Percentiles rank a stretch among this genome's conserved stretches.
Conservation (phyloP, 1,284 basidiomycete species). For the Rhizopogon hawkerae region DNA sequence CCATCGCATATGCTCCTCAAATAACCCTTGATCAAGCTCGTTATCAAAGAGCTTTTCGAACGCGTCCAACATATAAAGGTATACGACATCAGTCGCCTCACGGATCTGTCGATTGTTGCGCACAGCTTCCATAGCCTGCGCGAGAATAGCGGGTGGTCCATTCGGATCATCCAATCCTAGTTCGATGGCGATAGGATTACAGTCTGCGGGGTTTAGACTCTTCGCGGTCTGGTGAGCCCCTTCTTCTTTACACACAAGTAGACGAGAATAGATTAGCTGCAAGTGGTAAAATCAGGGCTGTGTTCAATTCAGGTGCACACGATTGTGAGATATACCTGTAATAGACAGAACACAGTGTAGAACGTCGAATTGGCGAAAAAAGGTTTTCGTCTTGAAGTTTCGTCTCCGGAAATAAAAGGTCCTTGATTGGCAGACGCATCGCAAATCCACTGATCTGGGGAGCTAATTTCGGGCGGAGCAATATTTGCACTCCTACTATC, state of each 20-base stretch:
- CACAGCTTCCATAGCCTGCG: constrained; percentile 52
- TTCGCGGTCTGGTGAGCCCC: constrained; percentile 55
- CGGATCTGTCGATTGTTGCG: constrained; percentile 25
- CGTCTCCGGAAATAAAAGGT: constrained; percentile 22
- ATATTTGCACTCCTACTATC: constrained; percentile 15
- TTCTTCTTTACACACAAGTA: constrained; percentile 79
- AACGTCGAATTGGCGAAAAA: constrained; percentile 94
- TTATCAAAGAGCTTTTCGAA: constrained; percentile 91
- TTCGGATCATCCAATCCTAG: constrained; percentile 70
- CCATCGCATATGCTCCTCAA: constrained; percentile 93
- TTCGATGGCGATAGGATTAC: constrained; percentile 66
- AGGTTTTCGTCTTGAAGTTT: constrained; percentile 32
- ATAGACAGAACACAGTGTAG: constrained; percentile 80
- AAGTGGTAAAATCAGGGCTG: constrained; percentile 10
- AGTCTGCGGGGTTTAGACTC: constrained; percentile 50
- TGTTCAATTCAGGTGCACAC: constrained; percentile 6
- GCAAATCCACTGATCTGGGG: constrained; percentile 52
- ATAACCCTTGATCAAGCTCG: constrained; percentile 83
- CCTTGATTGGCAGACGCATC: constrained; percentile 29
- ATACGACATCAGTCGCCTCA: constrained; percentile 57
- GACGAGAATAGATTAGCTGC: constrained; percentile 84
- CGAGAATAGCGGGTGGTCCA: constrained; percentile 59
- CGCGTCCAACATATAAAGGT: constrained; percentile 84
- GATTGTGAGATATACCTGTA: constrained; percentile 58
- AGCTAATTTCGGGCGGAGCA: constrained; percentile 22